These are phyloP conservation scores for Malassezia globosa DNA, from an alignment of 1,284 basidiomycete species.

Conservation along the genomic window DNA sequence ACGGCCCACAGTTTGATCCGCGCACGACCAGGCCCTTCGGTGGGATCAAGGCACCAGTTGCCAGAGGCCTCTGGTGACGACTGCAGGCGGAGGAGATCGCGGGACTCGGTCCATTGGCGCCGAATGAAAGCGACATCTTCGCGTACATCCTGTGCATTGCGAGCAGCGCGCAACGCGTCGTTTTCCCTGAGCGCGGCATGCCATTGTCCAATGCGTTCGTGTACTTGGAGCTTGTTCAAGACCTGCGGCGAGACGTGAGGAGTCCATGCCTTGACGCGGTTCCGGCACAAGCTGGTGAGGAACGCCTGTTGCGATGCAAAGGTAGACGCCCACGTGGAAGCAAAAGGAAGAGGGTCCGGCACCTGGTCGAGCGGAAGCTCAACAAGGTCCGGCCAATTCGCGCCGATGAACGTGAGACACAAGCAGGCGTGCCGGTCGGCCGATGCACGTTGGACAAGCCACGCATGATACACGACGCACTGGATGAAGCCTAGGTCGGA, in stretches of 20 bases:
- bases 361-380: neutral
- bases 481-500: conserved; percentile 25
- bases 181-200: conserved; percentile 23
- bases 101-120: conserved; percentile 2
- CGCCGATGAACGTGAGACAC: neutral
- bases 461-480: conserved; percentile 25
- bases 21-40: conserved; percentile 40
- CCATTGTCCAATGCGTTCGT: conserved; percentile 31
- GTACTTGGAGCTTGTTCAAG: conserved; percentile 12
- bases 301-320: neutral
- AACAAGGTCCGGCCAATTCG: neutral
- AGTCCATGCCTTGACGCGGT: conserved; percentile 19
- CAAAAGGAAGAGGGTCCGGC: neutral
- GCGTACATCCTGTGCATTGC: conserved; percentile 30
- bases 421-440: neutral
- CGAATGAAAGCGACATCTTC: conserved; percentile 17
- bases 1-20: conserved; percentile 34
- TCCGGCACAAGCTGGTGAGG: conserved; percentile 12
- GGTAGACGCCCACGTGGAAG: neutral
- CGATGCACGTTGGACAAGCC: neutral
- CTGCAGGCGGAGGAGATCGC: neutral
- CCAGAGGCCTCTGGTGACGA: neutral
- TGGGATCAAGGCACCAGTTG: conserved; percentile 35
- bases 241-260: neutral
- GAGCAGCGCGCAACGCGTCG: conserved; percentile 21